These are phyloP conservation scores for Phellinidium pouzarii DNA, from an alignment of 1,284 basidiomycete species.

Conservation along the genomic window DNA sequence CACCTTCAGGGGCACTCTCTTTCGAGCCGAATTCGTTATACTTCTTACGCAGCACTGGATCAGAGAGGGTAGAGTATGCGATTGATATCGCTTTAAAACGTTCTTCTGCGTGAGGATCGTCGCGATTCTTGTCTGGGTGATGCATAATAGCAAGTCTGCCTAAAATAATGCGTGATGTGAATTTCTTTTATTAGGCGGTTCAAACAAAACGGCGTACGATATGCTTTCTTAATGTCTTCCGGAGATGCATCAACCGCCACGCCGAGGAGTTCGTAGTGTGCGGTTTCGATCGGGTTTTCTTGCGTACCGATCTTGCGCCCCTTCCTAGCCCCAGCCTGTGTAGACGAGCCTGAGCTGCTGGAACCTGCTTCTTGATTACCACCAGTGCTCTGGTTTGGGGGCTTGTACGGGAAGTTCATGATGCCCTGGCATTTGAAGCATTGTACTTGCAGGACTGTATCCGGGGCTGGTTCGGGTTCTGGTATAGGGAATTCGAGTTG, in stretches of 20 bases:
- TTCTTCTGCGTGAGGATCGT: constrained; percentile 89
- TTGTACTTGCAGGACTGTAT: constrained; percentile 60
- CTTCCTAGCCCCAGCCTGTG: constrained; percentile 28
- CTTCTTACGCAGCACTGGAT: constrained; percentile 77
- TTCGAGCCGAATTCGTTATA: constrained; percentile 91
- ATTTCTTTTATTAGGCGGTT: neutral
- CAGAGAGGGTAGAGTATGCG: constrained; percentile 86
- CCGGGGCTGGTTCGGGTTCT: constrained; percentile 52
- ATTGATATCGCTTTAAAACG: constrained; percentile 85
- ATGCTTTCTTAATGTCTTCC: constrained; percentile 94
- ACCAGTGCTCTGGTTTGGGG: constrained; percentile 37
- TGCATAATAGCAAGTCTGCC: constrained; percentile 92
- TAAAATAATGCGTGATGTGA: constrained; percentile 24
- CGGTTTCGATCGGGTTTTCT: constrained; percentile 83
- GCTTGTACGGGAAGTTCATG: constrained; percentile 58
- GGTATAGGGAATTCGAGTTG: constrained; percentile 74
- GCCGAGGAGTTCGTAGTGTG: constrained; percentile 82
- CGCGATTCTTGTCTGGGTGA: constrained; percentile 88
- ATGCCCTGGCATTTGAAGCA: constrained; percentile 61
- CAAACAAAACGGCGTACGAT: constrained; percentile 47
- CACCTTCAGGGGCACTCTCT: constrained; percentile 73
- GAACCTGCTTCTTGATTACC: constrained; percentile 25
- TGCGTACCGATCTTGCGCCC: constrained; percentile 78
- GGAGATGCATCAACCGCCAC: constrained; percentile 68
- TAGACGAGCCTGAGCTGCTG: constrained; percentile 17